Conservation (phyloP, 2,329 filamentous ascomycete genomes). For the Neonectria faginata region DNA sequence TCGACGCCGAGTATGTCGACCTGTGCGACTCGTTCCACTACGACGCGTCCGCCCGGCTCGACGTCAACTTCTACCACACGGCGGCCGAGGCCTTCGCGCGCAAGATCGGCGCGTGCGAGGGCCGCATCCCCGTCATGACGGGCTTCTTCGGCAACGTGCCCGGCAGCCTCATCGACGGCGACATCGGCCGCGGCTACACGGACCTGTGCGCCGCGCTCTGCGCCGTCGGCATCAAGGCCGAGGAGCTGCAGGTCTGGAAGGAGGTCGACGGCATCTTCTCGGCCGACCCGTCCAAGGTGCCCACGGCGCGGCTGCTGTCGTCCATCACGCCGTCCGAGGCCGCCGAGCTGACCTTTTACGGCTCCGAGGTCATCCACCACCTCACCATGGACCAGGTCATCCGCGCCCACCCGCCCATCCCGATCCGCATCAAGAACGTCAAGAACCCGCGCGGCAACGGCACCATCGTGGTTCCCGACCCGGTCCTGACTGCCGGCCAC, state of each 20-base stretch:
- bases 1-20: conserved; percentile 91
- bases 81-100: conserved; percentile 71
- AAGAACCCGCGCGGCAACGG: conserved; percentile 85
- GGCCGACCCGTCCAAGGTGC: conserved; percentile 87
- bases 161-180: conserved; percentile 85
- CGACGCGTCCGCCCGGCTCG: conserved; percentile 68
- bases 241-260: conserved; percentile 98
- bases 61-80: conserved; percentile 76
- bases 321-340: conserved; percentile 95
- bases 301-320: conserved; percentile 88
- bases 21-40: conserved; percentile 84
- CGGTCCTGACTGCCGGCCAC: conserved; percentile 64
- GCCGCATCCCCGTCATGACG: conserved; percentile 82
- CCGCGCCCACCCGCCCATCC: conserved; percentile 81
- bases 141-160: conserved; percentile 96
- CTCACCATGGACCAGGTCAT: conserved; percentile 98
- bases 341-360: conserved; percentile 93
- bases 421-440: conserved; percentile 91
- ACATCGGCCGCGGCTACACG: conserved; percentile 95
- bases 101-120: conserved; percentile 73
- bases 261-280: conserved; percentile 97
- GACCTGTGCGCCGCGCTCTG: conserved; percentile 94
- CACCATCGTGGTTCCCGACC: conserved; percentile 86
- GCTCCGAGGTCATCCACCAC: conserved; percentile 97
- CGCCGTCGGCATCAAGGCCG: conserved; percentile 86